Evolutionary conservation across 371 early-diverging fungal genomes (phyloP).

Genomic region (Rhizoclosmatium hyalinum): DNA sequence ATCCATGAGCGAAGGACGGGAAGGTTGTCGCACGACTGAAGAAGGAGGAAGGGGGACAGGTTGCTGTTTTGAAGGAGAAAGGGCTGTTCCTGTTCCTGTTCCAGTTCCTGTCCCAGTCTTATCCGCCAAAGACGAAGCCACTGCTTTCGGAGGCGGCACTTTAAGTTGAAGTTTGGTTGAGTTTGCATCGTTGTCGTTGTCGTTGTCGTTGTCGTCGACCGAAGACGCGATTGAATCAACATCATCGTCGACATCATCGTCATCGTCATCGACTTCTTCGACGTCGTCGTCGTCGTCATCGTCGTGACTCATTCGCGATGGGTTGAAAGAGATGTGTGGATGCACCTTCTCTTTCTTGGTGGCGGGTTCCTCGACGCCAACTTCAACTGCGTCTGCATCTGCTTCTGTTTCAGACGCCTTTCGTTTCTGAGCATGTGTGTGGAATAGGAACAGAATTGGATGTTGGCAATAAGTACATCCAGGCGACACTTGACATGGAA

Average conservation of each 20-base stretch:
- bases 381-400: background rate
- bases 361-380: background rate
- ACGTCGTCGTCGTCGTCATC: background rate
- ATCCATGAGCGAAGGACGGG: background rate
- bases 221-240: slow-evolving; percentile 1
- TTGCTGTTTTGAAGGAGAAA: background rate
- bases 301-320: background rate
- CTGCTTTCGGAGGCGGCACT: background rate
- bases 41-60: background rate
- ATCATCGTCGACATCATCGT: slow-evolving; percentile 6
- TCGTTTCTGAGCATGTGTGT: background rate
- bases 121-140: background rate
- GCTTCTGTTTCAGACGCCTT: background rate
- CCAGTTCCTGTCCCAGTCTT: background rate
- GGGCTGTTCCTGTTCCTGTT: background rate
- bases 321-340: background rate
- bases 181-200: background rate
- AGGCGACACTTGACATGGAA: background rate
- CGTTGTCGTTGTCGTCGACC: background rate
- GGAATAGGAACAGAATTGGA: too few species aligned
- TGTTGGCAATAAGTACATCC: background rate
- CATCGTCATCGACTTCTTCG: background rate
- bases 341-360: background rate
- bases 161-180: background rate
- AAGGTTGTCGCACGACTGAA: background rate